Percentiles rank a stretch among this genome's conserved stretches.
Conservation (phyloP, 2,329 filamentous ascomycete genomes). For the Dothistroma septosporum region DNA sequence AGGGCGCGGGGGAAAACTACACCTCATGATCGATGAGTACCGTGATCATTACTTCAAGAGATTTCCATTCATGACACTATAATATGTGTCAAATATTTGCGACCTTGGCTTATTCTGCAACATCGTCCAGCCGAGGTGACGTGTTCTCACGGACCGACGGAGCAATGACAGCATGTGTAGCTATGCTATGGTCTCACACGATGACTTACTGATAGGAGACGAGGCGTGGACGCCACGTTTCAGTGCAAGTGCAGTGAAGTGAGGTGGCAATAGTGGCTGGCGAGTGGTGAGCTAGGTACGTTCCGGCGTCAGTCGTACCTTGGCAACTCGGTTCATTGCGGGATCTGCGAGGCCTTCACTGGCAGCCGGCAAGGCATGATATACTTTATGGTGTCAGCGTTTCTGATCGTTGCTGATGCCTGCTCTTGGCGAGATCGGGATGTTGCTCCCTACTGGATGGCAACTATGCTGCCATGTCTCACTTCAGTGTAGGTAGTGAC, state of each 20-base stretch:
- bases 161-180: too few relatives aligned
- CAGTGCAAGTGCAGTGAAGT: background rate
- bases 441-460: background rate
- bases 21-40: background rate
- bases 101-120: too few relatives aligned
- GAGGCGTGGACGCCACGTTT: background rate
- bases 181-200: background rate
- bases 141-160: too few relatives aligned
- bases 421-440: background rate
- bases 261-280: background rate
- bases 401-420: background rate
- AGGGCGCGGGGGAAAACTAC: background rate
- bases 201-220: background rate
- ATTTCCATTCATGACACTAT: too few relatives aligned
- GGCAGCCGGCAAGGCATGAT: too few relatives aligned
- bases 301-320: background rate
- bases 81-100: too few relatives aligned
- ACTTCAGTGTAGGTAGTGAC: too few relatives aligned
- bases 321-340: background rate
- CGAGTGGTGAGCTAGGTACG: background rate
- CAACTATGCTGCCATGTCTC: too few relatives aligned
- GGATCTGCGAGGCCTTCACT: background rate
- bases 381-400: background rate
- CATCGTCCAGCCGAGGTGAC: too few relatives aligned
- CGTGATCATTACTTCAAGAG: background rate